Percentiles rank a stretch among this genome's conserved stretches.
Conservation (phyloP, 2,329 filamentous ascomycete species). For the Epichloe hybrida region DNA sequence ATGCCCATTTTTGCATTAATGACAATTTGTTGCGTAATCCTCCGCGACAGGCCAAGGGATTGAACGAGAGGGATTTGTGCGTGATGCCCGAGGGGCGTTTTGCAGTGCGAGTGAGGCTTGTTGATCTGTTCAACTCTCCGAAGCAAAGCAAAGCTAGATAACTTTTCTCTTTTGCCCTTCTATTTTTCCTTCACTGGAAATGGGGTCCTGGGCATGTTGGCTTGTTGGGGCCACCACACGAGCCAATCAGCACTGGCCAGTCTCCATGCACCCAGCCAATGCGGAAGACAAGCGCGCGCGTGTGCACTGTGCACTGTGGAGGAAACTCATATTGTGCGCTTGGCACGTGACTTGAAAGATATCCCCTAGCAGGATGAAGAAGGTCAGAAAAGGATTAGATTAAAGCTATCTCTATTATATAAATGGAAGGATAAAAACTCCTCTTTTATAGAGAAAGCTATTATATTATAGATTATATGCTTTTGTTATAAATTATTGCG, state of each 20-base stretch:
- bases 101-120: background rate
- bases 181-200: background rate
- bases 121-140: background rate
- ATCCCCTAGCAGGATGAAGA: no score
- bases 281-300: background rate
- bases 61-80: background rate
- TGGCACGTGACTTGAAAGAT: no score
- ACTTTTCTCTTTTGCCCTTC: background rate
- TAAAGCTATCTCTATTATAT: no score
- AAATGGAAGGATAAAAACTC: no score
- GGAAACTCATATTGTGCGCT: no score
- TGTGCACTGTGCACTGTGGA: no score
- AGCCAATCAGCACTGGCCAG: background rate
- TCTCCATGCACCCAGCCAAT: background rate
- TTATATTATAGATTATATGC: no score
- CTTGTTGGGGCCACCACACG: background rate
- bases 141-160: background rate
- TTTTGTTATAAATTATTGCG: no score
- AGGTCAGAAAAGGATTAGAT: no score
- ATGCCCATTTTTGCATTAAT: conserved; percentile 13
- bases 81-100: background rate
- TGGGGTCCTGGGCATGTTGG: background rate
- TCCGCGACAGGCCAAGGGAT: background rate
- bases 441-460: no score
- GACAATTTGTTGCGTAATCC: background rate